Percentiles rank a stretch among this genome's conserved stretches.
phyloP scores from a whole-genome alignment of 257 asterid species.

The Linaria vulgaris region DNA sequence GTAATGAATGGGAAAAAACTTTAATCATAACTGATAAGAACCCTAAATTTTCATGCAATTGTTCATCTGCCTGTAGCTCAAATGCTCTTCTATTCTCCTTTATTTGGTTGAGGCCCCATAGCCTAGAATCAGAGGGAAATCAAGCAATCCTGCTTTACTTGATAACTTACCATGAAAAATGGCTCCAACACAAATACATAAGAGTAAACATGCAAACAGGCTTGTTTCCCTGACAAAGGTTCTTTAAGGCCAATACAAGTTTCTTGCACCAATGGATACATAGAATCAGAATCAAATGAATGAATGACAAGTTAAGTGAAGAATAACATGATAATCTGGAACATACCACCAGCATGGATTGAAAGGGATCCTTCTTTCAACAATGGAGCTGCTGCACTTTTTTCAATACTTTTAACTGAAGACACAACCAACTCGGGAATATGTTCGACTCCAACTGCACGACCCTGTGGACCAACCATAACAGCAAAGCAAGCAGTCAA shows the following conservation, averaged over 20 bases:
- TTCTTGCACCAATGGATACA: no score
- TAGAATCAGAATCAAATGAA: constrained; percentile 5
- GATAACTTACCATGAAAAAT: background rate
- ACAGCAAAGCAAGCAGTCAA: constrained; percentile 92
- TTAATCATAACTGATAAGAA: no score
- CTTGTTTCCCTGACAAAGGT: no score
- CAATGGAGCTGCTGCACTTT: constrained; percentile 76
- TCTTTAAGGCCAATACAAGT: no score
- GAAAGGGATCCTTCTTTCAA: constrained; percentile 72
- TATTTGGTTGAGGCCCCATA: background rate
- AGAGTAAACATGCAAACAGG: background rate
- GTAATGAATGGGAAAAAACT: no score
- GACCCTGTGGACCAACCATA: constrained; percentile 95
- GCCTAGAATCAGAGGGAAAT: background rate
- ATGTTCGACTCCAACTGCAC: constrained; percentile 88
- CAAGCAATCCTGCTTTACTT: background rate
- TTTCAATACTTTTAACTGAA: constrained; percentile 62
- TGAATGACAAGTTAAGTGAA: background rate
- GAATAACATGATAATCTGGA: constrained; percentile 7
- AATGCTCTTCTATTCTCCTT: background rate
- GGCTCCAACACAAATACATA: no score
- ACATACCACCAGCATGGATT: constrained; percentile 75
- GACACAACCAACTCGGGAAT: constrained; percentile 79
- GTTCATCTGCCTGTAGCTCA: background rate
- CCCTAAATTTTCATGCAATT: no score